Conservation (phyloP, 2,329 filamentous ascomycete genomes). For the Alternaria sp. region DNA sequence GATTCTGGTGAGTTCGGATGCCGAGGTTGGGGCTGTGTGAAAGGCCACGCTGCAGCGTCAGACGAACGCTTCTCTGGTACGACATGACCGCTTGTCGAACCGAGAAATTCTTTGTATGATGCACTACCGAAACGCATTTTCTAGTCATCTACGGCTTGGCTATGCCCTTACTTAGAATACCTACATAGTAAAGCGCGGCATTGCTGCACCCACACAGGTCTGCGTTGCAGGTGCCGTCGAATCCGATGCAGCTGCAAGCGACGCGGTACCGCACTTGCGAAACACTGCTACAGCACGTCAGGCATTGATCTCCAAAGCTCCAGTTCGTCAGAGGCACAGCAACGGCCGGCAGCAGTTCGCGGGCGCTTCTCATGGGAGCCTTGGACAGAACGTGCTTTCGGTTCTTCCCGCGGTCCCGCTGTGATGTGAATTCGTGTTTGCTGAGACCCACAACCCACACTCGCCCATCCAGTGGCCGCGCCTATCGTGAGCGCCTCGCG, state of each 20-base stretch:
- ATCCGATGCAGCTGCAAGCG: slow-evolving; percentile 1
- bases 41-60: slow-evolving; percentile 9
- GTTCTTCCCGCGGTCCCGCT: slow-evolving; percentile 17
- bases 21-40: slow-evolving; percentile 26
- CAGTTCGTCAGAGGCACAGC: slow-evolving; percentile 11
- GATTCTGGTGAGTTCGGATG: slow-evolving; percentile 16
- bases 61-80: slow-evolving; percentile 16
- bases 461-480: slow-evolving; percentile 17
- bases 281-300: background rate
- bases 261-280: background rate
- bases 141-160: slow-evolving; percentile 11
- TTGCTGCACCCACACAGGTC: slow-evolving; percentile 2
- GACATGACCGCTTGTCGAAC: slow-evolving; percentile 3
- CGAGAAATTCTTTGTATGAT: background rate
- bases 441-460: slow-evolving; percentile 22
- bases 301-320: background rate
- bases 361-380: slow-evolving; percentile 25
- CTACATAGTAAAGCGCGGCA: slow-evolving; percentile 8
- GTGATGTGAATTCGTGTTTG: slow-evolving; percentile 9
- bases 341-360: slow-evolving; percentile 17
- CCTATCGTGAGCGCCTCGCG: slow-evolving; percentile 24
- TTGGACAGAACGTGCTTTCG: slow-evolving; percentile 17
- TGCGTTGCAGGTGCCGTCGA: slow-evolving; percentile 6
- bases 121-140: slow-evolving; percentile 2
- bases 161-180: slow-evolving; percentile 23